phyloP scores from a whole-genome alignment of 1,139 yeast species.

The Citeromyces hawaiiensis region DNA sequence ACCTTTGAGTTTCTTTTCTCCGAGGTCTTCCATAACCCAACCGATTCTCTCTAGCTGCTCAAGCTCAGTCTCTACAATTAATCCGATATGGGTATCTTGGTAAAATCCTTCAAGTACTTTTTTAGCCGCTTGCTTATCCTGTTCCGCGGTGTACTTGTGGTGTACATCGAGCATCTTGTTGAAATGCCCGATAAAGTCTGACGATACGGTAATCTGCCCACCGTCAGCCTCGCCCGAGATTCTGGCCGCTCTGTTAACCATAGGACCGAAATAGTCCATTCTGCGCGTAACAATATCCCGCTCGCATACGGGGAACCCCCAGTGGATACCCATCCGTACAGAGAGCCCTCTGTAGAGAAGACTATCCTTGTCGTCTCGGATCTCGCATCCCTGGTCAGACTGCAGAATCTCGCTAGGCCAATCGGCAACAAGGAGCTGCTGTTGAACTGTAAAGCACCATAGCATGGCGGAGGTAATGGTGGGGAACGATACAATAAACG shows the following conservation, averaged over 20 bases:
- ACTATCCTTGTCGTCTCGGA: slow-evolving; percentile 53
- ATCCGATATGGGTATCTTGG: slow-evolving; percentile 7
- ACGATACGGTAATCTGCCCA: slow-evolving; percentile 85
- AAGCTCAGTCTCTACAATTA: slow-evolving; percentile 51
- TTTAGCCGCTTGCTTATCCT: slow-evolving; percentile 5
- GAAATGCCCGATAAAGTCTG: slow-evolving; percentile 69
- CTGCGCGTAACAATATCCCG: slow-evolving; percentile 88
- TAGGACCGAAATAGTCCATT: slow-evolving; percentile 98
- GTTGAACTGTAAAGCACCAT: slow-evolving; percentile 93
- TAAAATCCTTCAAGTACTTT: background rate
- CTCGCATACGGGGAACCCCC: slow-evolving; percentile 97
- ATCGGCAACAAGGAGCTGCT: slow-evolving; percentile 66
- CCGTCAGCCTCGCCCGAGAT: slow-evolving; percentile 95
- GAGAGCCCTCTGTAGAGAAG: slow-evolving; percentile 76
- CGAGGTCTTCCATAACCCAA: slow-evolving; percentile 55
- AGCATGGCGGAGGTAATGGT: slow-evolving; percentile 81
- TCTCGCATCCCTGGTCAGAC: slow-evolving; percentile 73
- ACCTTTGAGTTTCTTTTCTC: slow-evolving; percentile 87
- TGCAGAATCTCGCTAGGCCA: slow-evolving; percentile 94
- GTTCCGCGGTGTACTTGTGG: slow-evolving; percentile 23
- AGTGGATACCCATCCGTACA: slow-evolving; percentile 95
- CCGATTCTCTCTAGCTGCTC: slow-evolving; percentile 57
- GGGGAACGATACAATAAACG: slow-evolving; percentile 97
- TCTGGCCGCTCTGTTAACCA: slow-evolving; percentile 92
- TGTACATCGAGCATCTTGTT: slow-evolving; percentile 43